Evolutionary conservation across 306 rosid genomes (phyloP).

Genomic region (Cucurbita argyrosperma): DNA sequence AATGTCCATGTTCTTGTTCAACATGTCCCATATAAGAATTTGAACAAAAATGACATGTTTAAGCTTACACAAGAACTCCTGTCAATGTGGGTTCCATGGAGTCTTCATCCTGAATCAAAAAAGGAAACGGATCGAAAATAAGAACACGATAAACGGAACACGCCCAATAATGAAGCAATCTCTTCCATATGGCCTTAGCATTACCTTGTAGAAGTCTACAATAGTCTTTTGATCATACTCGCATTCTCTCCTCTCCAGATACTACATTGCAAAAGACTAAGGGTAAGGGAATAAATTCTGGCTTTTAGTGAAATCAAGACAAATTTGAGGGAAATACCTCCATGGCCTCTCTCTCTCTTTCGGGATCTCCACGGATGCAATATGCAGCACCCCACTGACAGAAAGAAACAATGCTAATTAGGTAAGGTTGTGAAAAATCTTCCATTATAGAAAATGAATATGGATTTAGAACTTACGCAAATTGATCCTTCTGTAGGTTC

Average conservation of each 20-base stretch:
- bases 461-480: conserved; percentile 45
- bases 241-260: conserved; percentile 78
- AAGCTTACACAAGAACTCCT: conserved; percentile 66
- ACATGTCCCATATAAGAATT: neutral
- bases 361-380: conserved; percentile 69
- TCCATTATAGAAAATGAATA: neutral
- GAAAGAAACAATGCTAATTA: conserved; percentile 3
- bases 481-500: conserved; percentile 58
- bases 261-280: conserved; percentile 28
- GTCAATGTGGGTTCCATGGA: conserved; percentile 38
- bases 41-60: neutral
- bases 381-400: conserved; percentile 91
- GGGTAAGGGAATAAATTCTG: neutral
- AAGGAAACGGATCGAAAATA: neutral
- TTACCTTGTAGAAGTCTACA: conserved; percentile 30
- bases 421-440: neutral
- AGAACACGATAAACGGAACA: neutral
- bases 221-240: conserved; percentile 44
- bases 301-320: neutral
- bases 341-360: conserved; percentile 62
- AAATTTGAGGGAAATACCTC: conserved; percentile 36
- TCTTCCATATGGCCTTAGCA: conserved; percentile 1
- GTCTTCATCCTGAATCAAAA: conserved; percentile 43
- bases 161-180: neutral
- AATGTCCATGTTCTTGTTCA: neutral